Percentiles rank a stretch among this genome's conserved stretches.
Conservation (phyloP, 139 green algal species). For the Tetratostichococcus sp. region DNA sequence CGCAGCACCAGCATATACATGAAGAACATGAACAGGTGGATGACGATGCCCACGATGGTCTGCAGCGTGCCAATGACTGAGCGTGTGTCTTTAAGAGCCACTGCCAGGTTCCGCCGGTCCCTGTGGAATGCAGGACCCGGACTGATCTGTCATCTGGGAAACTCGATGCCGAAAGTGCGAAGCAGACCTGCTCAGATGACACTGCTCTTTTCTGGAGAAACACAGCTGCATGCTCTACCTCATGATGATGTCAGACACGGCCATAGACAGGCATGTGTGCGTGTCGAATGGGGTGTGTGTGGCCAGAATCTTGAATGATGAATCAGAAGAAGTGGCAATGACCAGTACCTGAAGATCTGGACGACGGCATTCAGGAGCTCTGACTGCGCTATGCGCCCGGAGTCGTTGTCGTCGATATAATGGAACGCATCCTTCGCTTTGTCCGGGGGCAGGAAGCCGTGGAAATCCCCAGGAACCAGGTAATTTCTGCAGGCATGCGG, state of each 20-base stretch:
- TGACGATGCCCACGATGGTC: slow-evolving; percentile 46
- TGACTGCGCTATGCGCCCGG: slow-evolving; percentile 31
- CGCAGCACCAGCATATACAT: slow-evolving; percentile 58
- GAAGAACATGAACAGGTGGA: slow-evolving; percentile 45
- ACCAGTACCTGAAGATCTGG: slow-evolving; percentile 33
- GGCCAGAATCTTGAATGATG: too few species aligned
- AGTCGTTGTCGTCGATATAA: slow-evolving; percentile 50
- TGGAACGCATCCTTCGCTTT: slow-evolving; percentile 45
- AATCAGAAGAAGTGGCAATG: too few species aligned
- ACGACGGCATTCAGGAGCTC: slow-evolving; percentile 41
- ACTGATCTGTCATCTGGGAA: too few species aligned
- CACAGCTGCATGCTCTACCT: too few species aligned
- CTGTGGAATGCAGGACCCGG: too few species aligned
- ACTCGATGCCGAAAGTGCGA: too few species aligned
- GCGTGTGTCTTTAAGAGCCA: slow-evolving; percentile 60
- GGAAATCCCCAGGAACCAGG: slow-evolving; percentile 43
- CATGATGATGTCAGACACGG: too few species aligned
- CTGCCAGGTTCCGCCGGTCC: slow-evolving; percentile 59
- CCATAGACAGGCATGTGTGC: too few species aligned
- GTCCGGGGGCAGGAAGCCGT: slow-evolving; percentile 33
- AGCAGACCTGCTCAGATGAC: too few species aligned
- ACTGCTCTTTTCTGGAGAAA: too few species aligned
- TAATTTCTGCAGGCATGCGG: slow-evolving; percentile 17
- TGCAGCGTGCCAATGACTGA: slow-evolving; percentile 64
- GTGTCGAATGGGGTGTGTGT: too few species aligned